Evolutionary conservation across 805 yeast genomes (phyloP), one percentile per base, ranked within the genome.

Genomic region (Kodamaea restingae): DNA sequence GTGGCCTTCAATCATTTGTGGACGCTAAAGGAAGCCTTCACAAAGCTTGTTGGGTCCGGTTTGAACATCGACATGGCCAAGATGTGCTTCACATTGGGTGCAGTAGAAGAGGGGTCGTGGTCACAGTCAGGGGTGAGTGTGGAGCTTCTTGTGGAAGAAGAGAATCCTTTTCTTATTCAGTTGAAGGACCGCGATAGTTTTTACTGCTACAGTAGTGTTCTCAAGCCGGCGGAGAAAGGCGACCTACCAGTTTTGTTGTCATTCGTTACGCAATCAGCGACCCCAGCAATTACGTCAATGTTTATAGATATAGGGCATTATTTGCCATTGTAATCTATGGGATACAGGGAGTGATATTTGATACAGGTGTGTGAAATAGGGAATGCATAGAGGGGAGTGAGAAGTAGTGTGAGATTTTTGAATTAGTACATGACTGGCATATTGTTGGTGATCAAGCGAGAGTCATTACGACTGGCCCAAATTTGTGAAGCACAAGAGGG

Each of bases 1-100:
- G 45, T 51, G 6, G 46, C 63, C 2, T 73, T 82, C 48, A 74
- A 82, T 14, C 77, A 76, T 28, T 67, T 73, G 25, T 86, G 95
- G 95, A 84, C 95, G 0, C 56, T 86, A 39, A 86, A 86, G 53
- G 95, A 86, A 54, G 78, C 87, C 15, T 83, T 77, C 51, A 73
- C 85, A 5, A 86, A 86, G 50, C 74, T 70, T 27, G 49, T 73
- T 2, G 95, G 95, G 0, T 58, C 70, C 12, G 95, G 95, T 12
- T 40, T 49, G n/a, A 49, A 49, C 20, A 30, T 45, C 8, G 53
- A 49, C 17, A 36, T 47, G 34, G 4, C 40, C 12, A 32, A 38
- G 9, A 32, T 44, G 18, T 32, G 21, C 28, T 42, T 47, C 18
- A n/a, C 20, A 1, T 11, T 37, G 7, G 45, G 38, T n/a, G n/a